These are phyloP conservation scores for Anthostomella pinea DNA, from an alignment of 2,329 filamentous ascomycete genomes.

Conservation along the genomic window DNA sequence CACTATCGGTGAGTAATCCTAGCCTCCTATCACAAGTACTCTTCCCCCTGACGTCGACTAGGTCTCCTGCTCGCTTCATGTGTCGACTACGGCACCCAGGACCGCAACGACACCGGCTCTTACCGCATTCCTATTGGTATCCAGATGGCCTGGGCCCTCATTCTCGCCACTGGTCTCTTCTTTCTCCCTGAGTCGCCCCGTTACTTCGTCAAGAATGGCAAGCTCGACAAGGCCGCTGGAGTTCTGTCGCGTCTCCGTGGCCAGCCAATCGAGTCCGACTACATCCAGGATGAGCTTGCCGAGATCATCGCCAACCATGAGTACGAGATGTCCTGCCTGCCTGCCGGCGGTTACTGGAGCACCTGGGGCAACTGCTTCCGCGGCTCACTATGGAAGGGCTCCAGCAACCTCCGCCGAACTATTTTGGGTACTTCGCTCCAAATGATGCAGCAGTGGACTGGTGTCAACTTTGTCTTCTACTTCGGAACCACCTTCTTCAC, in stretches of 20 bases:
- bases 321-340: conserved; percentile 72
- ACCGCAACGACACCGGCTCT: conserved; percentile 58
- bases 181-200: conserved; percentile 82
- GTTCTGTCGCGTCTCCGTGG: conserved; percentile 69
- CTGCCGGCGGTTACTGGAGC: conserved; percentile 60
- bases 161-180: conserved; percentile 69
- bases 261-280: conserved; percentile 69
- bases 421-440: conserved; percentile 70
- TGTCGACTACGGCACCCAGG: conserved; percentile 69
- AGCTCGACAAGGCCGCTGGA: conserved; percentile 60
- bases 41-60: conserved; percentile 4
- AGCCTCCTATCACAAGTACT: neutral
- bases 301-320: conserved; percentile 89
- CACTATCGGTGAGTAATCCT: conserved; percentile 56
- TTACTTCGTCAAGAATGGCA: conserved; percentile 78
- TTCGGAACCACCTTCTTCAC: conserved; percentile 83
- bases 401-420: conserved; percentile 67
- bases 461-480: conserved; percentile 74
- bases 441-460: conserved; percentile 79
- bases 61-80: conserved; percentile 67
- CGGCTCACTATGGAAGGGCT: conserved; percentile 59
- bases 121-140: conserved; percentile 81
- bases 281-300: conserved; percentile 73
- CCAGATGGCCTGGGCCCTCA: conserved; percentile 77
- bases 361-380: conserved; percentile 69